Conservation (phyloP, 371 early-diverging fungal species). For the Lichtheimia hyalospora region DNA sequence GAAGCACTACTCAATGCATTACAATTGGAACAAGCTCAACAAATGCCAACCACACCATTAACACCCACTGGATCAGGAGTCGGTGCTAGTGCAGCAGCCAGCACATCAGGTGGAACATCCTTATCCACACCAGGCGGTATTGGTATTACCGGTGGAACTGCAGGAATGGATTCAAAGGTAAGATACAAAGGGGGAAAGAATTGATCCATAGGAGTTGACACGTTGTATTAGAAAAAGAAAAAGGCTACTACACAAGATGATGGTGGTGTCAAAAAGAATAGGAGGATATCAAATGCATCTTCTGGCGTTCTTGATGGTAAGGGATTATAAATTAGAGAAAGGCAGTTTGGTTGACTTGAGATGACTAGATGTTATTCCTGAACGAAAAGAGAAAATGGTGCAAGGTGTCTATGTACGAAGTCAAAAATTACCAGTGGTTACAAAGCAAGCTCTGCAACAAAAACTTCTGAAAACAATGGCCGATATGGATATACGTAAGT, state of each 20-base stretch:
- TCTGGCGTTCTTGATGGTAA: slow-evolving; percentile 31
- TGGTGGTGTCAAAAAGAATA: slow-evolving; percentile 28
- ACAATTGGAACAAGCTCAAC: slow-evolving; percentile 54
- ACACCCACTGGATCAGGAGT: slow-evolving; percentile 29
- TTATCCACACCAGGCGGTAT: slow-evolving; percentile 38
- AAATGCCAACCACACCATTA: slow-evolving; percentile 37
- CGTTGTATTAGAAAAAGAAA: slow-evolving; percentile 34
- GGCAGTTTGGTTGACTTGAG: background rate
- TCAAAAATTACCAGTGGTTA: slow-evolving; percentile 63
- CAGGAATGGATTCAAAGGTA: slow-evolving; percentile 13
- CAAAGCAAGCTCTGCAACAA: slow-evolving; percentile 62
- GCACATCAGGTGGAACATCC: background rate
- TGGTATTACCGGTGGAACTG: slow-evolving; percentile 41
- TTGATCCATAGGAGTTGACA: background rate
- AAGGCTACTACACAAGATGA: slow-evolving; percentile 19
- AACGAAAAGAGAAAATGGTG: slow-evolving; percentile 64
- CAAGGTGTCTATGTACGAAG: slow-evolving; percentile 79
- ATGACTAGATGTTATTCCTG: slow-evolving; percentile 32
- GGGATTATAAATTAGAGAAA: slow-evolving; percentile 1
- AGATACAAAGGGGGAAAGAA: slow-evolving; percentile 11
- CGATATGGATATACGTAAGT: slow-evolving; percentile 62
- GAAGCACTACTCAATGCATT: slow-evolving; percentile 68
- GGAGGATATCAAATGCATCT: slow-evolving; percentile 38
- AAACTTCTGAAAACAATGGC: slow-evolving; percentile 67
- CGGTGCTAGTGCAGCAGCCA: slow-evolving; percentile 5